A percentile compares a stretch with the other conserved stretches of the same genome.
phyloP scores from a whole-genome alignment of 2,329 filamentous ascomycete species.

The Trichothecium roseum region DNA sequence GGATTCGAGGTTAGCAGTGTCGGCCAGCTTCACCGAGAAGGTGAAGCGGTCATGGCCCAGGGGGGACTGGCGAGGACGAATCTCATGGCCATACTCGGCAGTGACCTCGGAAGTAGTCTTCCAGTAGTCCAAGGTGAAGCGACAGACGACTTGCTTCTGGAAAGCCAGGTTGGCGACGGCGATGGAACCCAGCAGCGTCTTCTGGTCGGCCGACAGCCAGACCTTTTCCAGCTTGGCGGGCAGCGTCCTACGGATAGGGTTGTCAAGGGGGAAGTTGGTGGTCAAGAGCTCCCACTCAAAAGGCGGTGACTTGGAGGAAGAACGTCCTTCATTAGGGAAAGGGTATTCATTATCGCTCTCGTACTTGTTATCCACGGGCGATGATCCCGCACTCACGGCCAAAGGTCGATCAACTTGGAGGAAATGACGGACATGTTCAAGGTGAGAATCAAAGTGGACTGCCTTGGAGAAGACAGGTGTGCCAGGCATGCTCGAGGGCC shows the following conservation, averaged over 20 bases:
- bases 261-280: conserved; percentile 63
- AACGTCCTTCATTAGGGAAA: conserved; percentile 45
- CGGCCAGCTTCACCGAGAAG: conserved; percentile 87
- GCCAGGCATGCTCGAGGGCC: conserved; percentile 93
- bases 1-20: conserved; percentile 80
- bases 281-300: conserved; percentile 84
- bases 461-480: conserved; percentile 93
- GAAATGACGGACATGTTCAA: conserved; percentile 95
- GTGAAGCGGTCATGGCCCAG: conserved; percentile 79
- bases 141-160: conserved; percentile 77
- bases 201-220: conserved; percentile 80
- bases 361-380: conserved; percentile 74
- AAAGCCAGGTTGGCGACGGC: conserved; percentile 84
- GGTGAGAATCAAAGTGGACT: conserved; percentile 95
- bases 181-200: conserved; percentile 72
- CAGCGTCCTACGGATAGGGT: conserved; percentile 50
- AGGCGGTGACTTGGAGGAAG: conserved; percentile 31
- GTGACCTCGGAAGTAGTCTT: conserved; percentile 92
- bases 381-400: conserved; percentile 91
- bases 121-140: conserved; percentile 97
- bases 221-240: conserved; percentile 78
- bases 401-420: conserved; percentile 86
- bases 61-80: conserved; percentile 53
- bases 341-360: conserved; percentile 86
- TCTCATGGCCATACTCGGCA: conserved; percentile 78